phyloP scores from a whole-genome alignment of 192 early-diverging fungal species.

The Rhizophlyctis rosea region DNA sequence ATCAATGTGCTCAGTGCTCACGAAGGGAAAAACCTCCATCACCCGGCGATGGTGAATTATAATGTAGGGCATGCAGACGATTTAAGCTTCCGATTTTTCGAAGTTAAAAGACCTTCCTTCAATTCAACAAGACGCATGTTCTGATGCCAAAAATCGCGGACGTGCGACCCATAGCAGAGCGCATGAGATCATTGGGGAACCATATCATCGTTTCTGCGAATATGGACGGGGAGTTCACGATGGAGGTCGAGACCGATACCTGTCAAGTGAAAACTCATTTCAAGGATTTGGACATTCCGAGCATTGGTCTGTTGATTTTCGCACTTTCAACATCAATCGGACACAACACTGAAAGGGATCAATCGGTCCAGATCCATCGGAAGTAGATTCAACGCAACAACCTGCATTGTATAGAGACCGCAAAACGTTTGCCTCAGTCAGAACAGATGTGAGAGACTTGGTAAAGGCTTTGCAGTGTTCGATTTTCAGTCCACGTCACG shows the following conservation, averaged over 20 bases:
- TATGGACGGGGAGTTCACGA: constrained; percentile 59
- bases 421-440: constrained; percentile 58
- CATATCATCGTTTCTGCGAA: constrained; percentile 69
- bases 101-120: not conserved
- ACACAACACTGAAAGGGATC: not conserved
- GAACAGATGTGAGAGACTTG: constrained; percentile 71
- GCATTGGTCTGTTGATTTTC: constrained; percentile 41
- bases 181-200: constrained; percentile 61
- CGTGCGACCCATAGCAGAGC: constrained; percentile 62
- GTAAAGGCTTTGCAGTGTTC: constrained; percentile 74
- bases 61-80: constrained; percentile 19
- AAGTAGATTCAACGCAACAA: not conserved
- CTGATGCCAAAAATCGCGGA: constrained; percentile 70
- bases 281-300: constrained; percentile 57
- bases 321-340: not conserved
- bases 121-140: constrained; percentile 58
- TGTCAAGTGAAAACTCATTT: constrained; percentile 59
- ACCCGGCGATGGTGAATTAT: constrained; percentile 56
- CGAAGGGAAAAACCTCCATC: constrained; percentile 55
- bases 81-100: not conserved
- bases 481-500: constrained; percentile 70
- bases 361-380: constrained; percentile 1
- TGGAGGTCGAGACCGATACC: constrained; percentile 56
- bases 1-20: constrained; percentile 47
- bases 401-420: constrained; percentile 23